A percentile compares a stretch with the other conserved stretches of the same genome.
Evolutionary conservation across 257 asterid genomes (phyloP).

Genomic region (Eustoma russellianum): DNA sequence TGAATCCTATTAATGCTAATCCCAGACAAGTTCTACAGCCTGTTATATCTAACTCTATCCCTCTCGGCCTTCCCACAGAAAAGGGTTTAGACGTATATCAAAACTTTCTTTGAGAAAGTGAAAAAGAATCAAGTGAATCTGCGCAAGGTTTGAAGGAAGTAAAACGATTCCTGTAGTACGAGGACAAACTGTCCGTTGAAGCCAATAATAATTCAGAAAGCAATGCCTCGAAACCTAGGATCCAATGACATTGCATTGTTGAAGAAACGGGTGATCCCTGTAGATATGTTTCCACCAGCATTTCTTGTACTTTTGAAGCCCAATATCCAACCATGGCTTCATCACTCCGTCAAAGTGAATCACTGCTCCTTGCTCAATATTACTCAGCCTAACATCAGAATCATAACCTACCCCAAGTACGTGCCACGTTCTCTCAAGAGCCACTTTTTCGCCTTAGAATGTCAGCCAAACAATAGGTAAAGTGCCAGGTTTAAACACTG

Average conservation of each 20-base stretch:
- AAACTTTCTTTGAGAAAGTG: slow-evolving; percentile 15
- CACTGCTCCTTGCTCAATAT: slow-evolving; percentile 58
- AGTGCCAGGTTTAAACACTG: slow-evolving; percentile 61
- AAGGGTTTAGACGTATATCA: too few species aligned
- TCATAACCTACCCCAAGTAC: slow-evolving; percentile 71
- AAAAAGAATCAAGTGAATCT: slow-evolving; percentile 28
- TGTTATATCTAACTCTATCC: too few species aligned
- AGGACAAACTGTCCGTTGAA: slow-evolving; percentile 1
- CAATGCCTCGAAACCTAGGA: slow-evolving; percentile 15
- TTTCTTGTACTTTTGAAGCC: slow-evolving; percentile 56
- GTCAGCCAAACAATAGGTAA: slow-evolving; percentile 87
- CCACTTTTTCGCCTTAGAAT: slow-evolving; percentile 49
- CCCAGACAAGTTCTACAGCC: not conserved
- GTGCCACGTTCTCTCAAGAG: slow-evolving; percentile 68
- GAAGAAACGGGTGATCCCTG: slow-evolving; percentile 62
- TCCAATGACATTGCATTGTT: slow-evolving; percentile 68
- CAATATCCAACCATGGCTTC: slow-evolving; percentile 93
- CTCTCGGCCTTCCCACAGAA: too few species aligned
- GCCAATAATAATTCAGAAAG: slow-evolving; percentile 3
- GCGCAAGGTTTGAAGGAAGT: too few species aligned
- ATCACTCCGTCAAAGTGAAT: slow-evolving; percentile 72
- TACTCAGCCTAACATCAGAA: slow-evolving; percentile 33
- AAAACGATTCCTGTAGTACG: slow-evolving; percentile 15
- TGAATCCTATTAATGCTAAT: slow-evolving; percentile 30
- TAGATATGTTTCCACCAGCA: slow-evolving; percentile 63